Evolutionary conservation across 805 yeast genomes (phyloP), one percentile per base, ranked within the genome.

Genomic region (Candida adriatica): DNA sequence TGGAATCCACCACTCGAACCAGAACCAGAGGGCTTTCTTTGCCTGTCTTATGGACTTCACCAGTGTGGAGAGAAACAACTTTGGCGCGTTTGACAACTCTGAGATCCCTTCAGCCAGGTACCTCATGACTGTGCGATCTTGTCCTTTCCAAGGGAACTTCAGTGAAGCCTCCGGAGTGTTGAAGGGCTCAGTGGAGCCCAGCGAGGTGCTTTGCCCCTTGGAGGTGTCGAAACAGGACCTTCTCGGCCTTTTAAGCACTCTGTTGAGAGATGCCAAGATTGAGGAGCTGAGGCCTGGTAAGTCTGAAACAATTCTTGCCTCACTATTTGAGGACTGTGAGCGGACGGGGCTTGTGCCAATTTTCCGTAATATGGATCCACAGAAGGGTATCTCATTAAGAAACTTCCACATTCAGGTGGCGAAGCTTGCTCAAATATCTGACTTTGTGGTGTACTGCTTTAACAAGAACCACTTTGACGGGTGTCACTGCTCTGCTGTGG

Each of bases 321-420:
- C 53, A 10, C 48, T 50, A 5, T 24, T 43, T 13, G 30, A 48
- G 1, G 53, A 46, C 20, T 58, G 60, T 34, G 31, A 55, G 31
- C 33, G 46, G 19, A 33, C 65, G 34, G 37, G 46, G 27, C 53
- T 64, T 20, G 41, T 71, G 29, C 84, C 84, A 1, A 39, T 62
- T 7, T 79, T 83, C 45, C 58, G 68, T 30, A 64, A 70, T 36
- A 51, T 77, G 46, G 88, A 81, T 43, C 90, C 87, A 11, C 73
- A 66, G 35, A 63, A 69, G 26, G 92, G 94, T 4, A 76, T 84
- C 6, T 74, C 85, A 4, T 66, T 87, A 33, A 68, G 96, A 41
- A 84, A 88, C 50, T 88, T 87, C 55, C 86, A 83, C 49, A 74
- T 82, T 35, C 97, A 90, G 57, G 81, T 77, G 13, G 70, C 86